Percentiles rank a stretch among this genome's conserved stretches.
These are phyloP conservation scores for Silene vulgaris DNA, from an alignment of 179 eudicot genomes.

Conservation along the genomic window DNA sequence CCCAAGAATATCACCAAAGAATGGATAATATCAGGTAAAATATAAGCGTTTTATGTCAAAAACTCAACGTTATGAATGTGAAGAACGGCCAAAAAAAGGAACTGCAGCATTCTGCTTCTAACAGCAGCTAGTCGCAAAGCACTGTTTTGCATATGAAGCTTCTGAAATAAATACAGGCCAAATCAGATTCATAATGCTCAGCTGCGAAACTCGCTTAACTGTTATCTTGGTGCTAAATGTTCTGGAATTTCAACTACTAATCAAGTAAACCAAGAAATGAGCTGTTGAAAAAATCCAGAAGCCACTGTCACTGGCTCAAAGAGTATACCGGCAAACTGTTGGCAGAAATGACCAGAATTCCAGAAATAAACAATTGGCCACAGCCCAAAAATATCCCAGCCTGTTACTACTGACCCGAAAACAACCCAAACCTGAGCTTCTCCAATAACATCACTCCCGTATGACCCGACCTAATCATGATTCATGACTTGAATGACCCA, in stretches of 20 bases:
- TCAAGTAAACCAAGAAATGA: background rate
- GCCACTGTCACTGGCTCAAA: background rate
- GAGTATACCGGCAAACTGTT: background rate
- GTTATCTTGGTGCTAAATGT: background rate
- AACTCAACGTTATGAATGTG: background rate
- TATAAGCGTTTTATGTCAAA: background rate
- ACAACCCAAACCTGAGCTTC: too few species aligned
- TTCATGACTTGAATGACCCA: too few species aligned
- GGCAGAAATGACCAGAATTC: too few species aligned
- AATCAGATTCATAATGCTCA: background rate
- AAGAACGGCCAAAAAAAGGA: background rate
- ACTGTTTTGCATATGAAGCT: too few species aligned
- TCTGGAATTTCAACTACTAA: background rate
- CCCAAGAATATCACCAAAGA: background rate
- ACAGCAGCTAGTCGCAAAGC: too few species aligned
- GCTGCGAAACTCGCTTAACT: background rate
- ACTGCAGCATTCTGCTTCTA: background rate
- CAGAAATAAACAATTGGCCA: too few species aligned
- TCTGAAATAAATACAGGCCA: too few species aligned
- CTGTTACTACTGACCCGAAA: too few species aligned
- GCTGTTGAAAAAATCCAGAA: background rate
- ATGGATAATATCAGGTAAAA: conserved; percentile 5
- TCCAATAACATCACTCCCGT: too few species aligned
- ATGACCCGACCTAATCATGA: too few species aligned
- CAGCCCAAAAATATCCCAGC: too few species aligned